Evolutionary conservation across 2,329 filamentous ascomycete species (phyloP), one percentile per base, ranked within the genome.

Genomic region (Xenoacremonium recifei): DNA sequence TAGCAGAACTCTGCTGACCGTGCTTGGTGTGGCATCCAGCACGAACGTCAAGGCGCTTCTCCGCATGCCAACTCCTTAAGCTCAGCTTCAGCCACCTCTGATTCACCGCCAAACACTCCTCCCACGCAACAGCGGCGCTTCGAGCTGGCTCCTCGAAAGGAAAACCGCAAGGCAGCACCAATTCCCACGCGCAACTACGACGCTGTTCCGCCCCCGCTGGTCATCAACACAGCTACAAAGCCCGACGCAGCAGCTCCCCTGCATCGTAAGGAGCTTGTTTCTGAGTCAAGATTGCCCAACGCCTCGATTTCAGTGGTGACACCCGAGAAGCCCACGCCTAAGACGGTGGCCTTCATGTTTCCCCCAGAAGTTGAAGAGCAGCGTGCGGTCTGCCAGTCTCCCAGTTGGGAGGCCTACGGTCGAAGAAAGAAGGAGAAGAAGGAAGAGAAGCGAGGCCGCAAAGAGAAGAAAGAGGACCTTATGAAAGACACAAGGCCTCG

Each of bases 361-460:
- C 62, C 63, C 3, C 53, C 58, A 2, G 54, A 60, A 5, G 52
- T 63, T 5, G 53, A 61, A 7, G 58, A 59, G 16, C 57, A 52
- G 20, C 53, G 51, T 5, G 63, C 65, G 0, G 77, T 82, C 40
- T 84, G 80, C 47, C 76, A 80, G 41, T 83, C 80, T 2, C 80
- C 80, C 2, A 80, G 73, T 41, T 83, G 80, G 80, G 78, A 81
- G 48, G 72, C 76, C 17, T 77, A 77, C 50, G 69, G 70, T 3
- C 70, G 72, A 16, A 73, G 68, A 49, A 79, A 75, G 51, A 75
- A 71, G 54, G 75, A 78, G 48, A 77, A 74, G 57, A 77, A 73
- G 53, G 62, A 63, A 12, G 65, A 68, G 25, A 72, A 66, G 39
- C 71, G 65, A 49, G 69, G 72, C 37, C 68, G 71, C 44, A 60